A percentile compares a stretch with the other conserved stretches of the same genome.
Conservation (phyloP, 1,139 yeast species). For the Pichia sp. region DNA sequence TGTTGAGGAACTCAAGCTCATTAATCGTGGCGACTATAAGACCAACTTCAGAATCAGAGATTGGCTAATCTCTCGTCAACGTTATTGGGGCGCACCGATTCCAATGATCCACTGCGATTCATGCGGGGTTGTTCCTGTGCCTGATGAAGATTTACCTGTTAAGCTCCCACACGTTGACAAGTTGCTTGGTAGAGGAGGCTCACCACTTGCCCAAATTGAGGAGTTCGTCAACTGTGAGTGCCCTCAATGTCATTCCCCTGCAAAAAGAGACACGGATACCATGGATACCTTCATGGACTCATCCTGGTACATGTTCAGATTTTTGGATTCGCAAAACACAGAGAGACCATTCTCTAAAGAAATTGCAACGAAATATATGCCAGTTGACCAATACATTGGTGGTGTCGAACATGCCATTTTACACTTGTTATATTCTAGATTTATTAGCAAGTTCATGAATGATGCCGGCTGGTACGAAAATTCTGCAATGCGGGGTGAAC, state of each 20-base stretch:
- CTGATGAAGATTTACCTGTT: slow-evolving; percentile 80
- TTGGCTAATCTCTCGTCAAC: slow-evolving; percentile 90
- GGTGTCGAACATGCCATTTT: slow-evolving; percentile 96
- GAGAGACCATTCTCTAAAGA: slow-evolving; percentile 43
- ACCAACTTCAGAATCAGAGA: slow-evolving; percentile 69
- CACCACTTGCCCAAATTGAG: slow-evolving; percentile 60
- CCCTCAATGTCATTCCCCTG: slow-evolving; percentile 71
- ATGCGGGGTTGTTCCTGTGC: slow-evolving; percentile 91
- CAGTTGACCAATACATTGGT: slow-evolving; percentile 87
- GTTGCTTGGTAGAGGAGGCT: slow-evolving; percentile 49
- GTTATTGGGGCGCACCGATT: slow-evolving; percentile 99
- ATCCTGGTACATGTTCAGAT: slow-evolving; percentile 92
- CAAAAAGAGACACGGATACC: slow-evolving; percentile 90
- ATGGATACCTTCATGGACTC: slow-evolving; percentile 99
- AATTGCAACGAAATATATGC: slow-evolving; percentile 53
- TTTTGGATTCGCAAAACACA: slow-evolving; percentile 62
- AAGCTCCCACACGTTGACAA: slow-evolving; percentile 54
- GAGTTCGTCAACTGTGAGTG: slow-evolving; percentile 72
- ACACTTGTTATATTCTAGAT: slow-evolving; percentile 79
- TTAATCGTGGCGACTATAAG: slow-evolving; percentile 38
- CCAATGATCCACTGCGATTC: slow-evolving; percentile 80
- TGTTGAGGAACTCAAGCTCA: slow-evolving; percentile 33
- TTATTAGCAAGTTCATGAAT: slow-evolving; percentile 70
- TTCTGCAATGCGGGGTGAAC: slow-evolving; percentile 52
- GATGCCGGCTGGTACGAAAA: slow-evolving; percentile 54